A percentile compares a stretch with the other conserved stretches of the same genome.
phyloP scores from a whole-genome alignment of 441 rosid genomes.

The Macaranga tanarius region DNA sequence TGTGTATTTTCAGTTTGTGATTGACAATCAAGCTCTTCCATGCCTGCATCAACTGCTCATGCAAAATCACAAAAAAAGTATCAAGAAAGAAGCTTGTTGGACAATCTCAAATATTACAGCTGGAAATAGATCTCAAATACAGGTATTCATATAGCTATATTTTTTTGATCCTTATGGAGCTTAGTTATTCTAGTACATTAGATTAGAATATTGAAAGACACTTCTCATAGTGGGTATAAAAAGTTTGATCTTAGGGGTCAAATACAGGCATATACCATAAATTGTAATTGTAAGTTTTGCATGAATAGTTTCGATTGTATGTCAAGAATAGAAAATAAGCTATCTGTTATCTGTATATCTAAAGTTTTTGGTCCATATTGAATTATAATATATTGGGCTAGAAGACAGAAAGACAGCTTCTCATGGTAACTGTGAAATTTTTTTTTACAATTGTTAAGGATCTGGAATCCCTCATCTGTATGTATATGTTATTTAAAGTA shows the following conservation, averaged over 20 bases:
- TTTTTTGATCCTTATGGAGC: no score
- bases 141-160: conserved; percentile 33
- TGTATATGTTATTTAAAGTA: not conserved
- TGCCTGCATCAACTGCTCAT: conserved; percentile 58
- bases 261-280: conserved; percentile 46
- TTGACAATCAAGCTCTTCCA: conserved; percentile 56
- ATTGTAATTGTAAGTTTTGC: not conserved
- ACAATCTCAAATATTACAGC: conserved; percentile 81
- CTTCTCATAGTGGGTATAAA: no score
- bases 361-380: not conserved
- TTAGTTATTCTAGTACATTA: no score
- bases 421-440: no score
- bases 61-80: conserved; percentile 64
- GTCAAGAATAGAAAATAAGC: not conserved
- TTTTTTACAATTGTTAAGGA: not conserved
- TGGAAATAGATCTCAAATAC: conserved; percentile 76
- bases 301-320: not conserved
- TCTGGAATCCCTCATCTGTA: no score
- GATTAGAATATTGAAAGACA: no score
- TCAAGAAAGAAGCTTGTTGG: conserved; percentile 86
- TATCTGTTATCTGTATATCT: not conserved
- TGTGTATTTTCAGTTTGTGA: conserved; percentile 34
- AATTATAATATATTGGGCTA: not conserved
- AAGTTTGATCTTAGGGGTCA: conserved; percentile 46
- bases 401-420: not conserved